phyloP scores from a whole-genome alignment of 73 alveolate genomes.

The Paramecium octaurelia region DNA sequence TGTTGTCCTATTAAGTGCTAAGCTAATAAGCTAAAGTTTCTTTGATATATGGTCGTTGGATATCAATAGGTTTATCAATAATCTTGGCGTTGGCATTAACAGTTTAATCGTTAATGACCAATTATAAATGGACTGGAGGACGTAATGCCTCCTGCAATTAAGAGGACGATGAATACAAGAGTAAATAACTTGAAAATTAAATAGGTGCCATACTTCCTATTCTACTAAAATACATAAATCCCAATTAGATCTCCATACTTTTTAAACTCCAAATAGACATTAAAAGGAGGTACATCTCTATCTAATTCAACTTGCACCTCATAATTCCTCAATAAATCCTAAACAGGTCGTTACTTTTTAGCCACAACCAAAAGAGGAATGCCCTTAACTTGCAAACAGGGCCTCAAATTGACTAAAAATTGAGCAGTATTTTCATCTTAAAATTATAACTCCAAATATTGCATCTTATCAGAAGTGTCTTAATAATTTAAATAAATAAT shows the following conservation, averaged over 20 bases:
- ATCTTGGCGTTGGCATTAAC: constrained; percentile 46
- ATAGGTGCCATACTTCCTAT: constrained; percentile 13
- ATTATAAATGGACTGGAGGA: constrained; percentile 32
- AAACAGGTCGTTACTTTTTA: constrained; percentile 21
- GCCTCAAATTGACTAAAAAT: not conserved
- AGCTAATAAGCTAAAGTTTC: constrained; percentile 53
- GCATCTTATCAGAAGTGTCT: constrained; percentile 37
- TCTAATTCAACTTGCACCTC: constrained; percentile 49
- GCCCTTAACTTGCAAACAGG: constrained; percentile 38
- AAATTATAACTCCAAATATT: constrained; percentile 15
- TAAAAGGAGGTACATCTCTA: constrained; percentile 43
- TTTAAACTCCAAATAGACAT: constrained; percentile 17
- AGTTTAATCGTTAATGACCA: not conserved
- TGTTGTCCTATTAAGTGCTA: not conserved
- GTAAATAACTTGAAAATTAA: not conserved
- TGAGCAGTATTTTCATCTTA: constrained; percentile 25
- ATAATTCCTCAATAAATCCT: constrained; percentile 23
- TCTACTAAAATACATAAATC: not conserved
- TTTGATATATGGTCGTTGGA: constrained; percentile 20
- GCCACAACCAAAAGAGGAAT: constrained; percentile 29
- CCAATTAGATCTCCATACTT: constrained; percentile 55
- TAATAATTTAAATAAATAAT: not conserved
- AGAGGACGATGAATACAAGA: constrained; percentile 40
- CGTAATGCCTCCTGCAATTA: constrained; percentile 27
- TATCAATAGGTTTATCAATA: constrained; percentile 52